phyloP scores from a whole-genome alignment of 225 moss, liverwort and hornwort genomes.

The Pseudoscleropodium purum region DNA sequence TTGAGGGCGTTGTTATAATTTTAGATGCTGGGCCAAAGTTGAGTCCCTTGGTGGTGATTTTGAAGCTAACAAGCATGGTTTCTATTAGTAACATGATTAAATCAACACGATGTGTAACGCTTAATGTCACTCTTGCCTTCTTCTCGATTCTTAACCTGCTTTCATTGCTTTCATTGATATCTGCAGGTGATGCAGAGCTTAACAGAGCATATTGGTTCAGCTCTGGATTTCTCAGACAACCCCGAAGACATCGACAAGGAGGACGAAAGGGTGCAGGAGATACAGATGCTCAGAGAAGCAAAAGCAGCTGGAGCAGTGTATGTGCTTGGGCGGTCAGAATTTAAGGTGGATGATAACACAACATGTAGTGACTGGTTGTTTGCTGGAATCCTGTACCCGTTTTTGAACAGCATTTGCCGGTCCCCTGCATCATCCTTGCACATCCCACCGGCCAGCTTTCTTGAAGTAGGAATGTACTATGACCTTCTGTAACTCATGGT shows the following conservation, averaged over 20 bases:
- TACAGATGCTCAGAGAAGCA: conserved; percentile 38
- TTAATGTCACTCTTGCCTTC: neutral
- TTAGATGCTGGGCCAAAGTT: neutral
- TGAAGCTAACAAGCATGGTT: neutral
- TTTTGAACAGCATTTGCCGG: conserved; percentile 65
- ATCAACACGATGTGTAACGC: neutral
- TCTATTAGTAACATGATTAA: neutral
- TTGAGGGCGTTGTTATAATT: neutral
- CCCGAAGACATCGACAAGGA: neutral
- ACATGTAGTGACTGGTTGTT: conserved; percentile 21
- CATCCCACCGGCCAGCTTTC: conserved; percentile 51
- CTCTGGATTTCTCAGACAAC: conserved; percentile 12
- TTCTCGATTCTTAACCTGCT: neutral
- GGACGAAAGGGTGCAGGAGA: conserved; percentile 21
- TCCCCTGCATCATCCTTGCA: conserved; percentile 57
- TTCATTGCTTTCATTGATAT: neutral
- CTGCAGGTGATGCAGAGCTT: conserved; percentile 29
- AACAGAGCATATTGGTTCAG: conserved; percentile 28
- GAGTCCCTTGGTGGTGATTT: neutral
- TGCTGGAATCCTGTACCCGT: conserved; percentile 52
- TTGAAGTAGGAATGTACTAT: conserved; percentile 78
- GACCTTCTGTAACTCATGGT: conserved; percentile 16
- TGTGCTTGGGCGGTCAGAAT: conserved; percentile 67
- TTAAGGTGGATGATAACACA: conserved; percentile 38
- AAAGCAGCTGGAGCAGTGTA: conserved; percentile 60